Base-by-base conservation (phyloP, 768 basidiomycete species). In the Suillus cothurnatus region DNA sequence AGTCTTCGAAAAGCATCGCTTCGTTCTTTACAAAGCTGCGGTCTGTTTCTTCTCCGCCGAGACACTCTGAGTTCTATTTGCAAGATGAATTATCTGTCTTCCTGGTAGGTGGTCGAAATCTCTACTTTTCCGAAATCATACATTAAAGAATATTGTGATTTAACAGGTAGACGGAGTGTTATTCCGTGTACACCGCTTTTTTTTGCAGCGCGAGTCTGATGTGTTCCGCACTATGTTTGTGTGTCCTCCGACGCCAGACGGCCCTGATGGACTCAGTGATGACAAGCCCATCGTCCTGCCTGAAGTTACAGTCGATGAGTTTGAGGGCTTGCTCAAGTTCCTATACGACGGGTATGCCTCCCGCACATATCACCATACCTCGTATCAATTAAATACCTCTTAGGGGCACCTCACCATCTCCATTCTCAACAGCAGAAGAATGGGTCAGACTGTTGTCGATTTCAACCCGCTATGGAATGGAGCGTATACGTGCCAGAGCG, bases 371-470 rank as follows among this genome's bases (percentile, higher is more conserved):
- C 41, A 28, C 12, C 19, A 2, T 38, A 38, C 28, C 34, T 36
- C 26, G 17, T 57, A 60, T 26, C 26, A 31, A 38, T 6, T 59
- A 59, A 41, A 19, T 31, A 21, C 3, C 28, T 41, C 41, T 59
- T 39, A 59, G 58, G 19, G 39, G 28, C 6, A 41, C 12, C 9
- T 28, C 58, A 5, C 39, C 39, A 31, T 31, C 58, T 41, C 41
- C 67, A 53, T 52, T 65, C 70, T 45, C 65, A 65, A 23, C 68
- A 74, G 17, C 60, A 34, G 52, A 71, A 8, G 70, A 79, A 32
- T 82, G 81, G 79, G 70, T 78, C n/a, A 68, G 75, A 23, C 71
- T 84, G 15, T 73, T 84, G 38, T 76, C 78, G 21, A 78, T 83
- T 52, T 73, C 82, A 3, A 76, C 79, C 17, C 76, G 78, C 64